Base-by-base conservation (phyloP, 345 rosid genomes). In the Corchorus olitorius region DNA sequence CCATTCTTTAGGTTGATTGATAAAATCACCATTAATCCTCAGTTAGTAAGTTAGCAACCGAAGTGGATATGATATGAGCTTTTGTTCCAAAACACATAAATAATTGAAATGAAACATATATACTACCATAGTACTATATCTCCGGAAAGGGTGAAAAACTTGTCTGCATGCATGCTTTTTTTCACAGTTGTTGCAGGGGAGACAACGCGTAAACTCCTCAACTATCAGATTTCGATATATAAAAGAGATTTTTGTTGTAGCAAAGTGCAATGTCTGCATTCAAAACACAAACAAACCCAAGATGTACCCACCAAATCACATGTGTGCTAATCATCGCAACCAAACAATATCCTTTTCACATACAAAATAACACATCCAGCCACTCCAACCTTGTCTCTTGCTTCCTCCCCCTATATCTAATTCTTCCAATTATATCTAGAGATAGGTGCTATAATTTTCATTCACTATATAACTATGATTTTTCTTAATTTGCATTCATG, bases 311-410 rank as follows among this genome's bases (percentile, higher is more conserved):
- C 80, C 76, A 62, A 84, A 76, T 78, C 84, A 78, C 84, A 78
- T 81, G 84, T 78, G 78, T 78, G 77, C 41, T 77, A 75, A 66
- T 77, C 86, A 77, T 83, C 78, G 70, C 86, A 80, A 80, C 83
- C 72, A 71, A 80, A 80, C 86, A 83, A 83, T 72, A 27, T 27
- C 27, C 60, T 70, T 46, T 76, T 34, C 60, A 60, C 9, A 50
- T 52, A 56, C 54, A 59, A 65, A 52, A 65, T 35, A 27, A 67
- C 63, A 72, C 39, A 73, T 20, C 63, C 33, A 67, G 75, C 70
- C 43, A 39, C 5, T 76, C 69, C 82, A 69, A 73, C 58, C 61
- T 79, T 83, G 85, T 74, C 83, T 68, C 46, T 61, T 76, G 75
- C 81, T 64, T 39, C 43, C 43, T 6, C 70, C 69, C 39, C 27